Conservation (phyloP, 2,329 filamentous ascomycete species). For the Microascus cirrosus region DNA sequence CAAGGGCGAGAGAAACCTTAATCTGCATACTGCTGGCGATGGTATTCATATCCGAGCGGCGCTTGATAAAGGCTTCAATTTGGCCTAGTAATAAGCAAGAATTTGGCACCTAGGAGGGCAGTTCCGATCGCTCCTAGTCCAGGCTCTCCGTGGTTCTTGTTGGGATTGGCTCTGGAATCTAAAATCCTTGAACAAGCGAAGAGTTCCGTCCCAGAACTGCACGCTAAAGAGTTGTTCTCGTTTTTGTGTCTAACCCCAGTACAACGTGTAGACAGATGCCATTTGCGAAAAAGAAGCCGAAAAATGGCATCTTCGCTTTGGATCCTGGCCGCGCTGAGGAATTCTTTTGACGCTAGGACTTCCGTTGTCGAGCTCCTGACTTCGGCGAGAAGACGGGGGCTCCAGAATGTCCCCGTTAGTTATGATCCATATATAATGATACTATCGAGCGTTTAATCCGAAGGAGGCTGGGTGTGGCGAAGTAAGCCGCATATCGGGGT, state of each 20-base stretch:
- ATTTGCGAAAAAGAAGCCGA: not conserved
- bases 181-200: not conserved
- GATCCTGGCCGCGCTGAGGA: not conserved
- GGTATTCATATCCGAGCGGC: slow-evolving; percentile 9
- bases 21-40: too few species aligned
- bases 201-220: not conserved
- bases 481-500: not conserved
- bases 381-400: not conserved
- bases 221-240: slow-evolving; percentile 11
- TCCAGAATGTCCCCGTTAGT: not conserved
- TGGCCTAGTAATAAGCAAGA: not conserved
- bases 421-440: not conserved
- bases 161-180: slow-evolving; percentile 3
- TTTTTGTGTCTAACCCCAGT: not conserved
- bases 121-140: not conserved
- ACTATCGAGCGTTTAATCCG: not conserved
- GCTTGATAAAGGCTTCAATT: not conserved
- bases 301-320: not conserved
- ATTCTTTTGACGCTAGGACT: not conserved
- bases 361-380: not conserved
- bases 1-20: too few species aligned
- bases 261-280: not conserved
- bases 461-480: not conserved
- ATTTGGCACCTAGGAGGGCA: not conserved
- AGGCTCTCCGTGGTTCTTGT: not conserved